Evolutionary conservation across 305 asterid species (phyloP), one percentile per base, ranked within the genome.

Genomic region (Lippia alba): DNA sequence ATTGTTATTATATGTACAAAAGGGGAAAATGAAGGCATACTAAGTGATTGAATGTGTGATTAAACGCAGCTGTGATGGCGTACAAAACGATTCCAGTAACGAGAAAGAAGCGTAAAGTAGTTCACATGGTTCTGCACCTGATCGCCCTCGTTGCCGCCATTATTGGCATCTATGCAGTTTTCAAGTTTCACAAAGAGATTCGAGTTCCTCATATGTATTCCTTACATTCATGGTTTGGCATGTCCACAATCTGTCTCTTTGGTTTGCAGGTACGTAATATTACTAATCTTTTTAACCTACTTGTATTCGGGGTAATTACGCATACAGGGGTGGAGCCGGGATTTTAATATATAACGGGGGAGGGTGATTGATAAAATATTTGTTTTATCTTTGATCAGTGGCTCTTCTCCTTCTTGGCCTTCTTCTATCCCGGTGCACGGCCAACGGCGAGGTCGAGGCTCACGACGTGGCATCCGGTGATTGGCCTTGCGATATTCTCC

Each of bases 161-260:
- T 8, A 12, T 90, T n/a, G 96, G 94, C 12, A 33, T 89, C 10
- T 72, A 69, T 16, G 92, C 89, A 40, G 92, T 90, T 30, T 87
- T 87, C 86, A 85, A 84, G 74, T 87, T 40, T 64, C 94, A 90
- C 12, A 30, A 74, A 4, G 84, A 84, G 16, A 3, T 20, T 7
- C 11, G 61, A 53, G 71, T 84, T 65, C 60, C 80, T 7, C 10
- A 86, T 56, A 9, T 90, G 79, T 87, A 85, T 36, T 61, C 92
- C 44, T 71, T 85, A 57, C 96, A 90, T 72, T 90, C 96, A 48
- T 90, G 94, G 96, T 48, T 90, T 51, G 96, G 96, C 58, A 69
- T 90, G 58, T 60, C 88, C 24, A 86, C 96, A 64, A 78, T 86
- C 73, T 71, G 56, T 83, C 79, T 90, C 34, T 86, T 81, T 57